Percentiles rank a stretch among this genome's conserved stretches.
Evolutionary conservation across 345 rosid genomes (phyloP).

Genomic region (Hibiscus syriacus): DNA sequence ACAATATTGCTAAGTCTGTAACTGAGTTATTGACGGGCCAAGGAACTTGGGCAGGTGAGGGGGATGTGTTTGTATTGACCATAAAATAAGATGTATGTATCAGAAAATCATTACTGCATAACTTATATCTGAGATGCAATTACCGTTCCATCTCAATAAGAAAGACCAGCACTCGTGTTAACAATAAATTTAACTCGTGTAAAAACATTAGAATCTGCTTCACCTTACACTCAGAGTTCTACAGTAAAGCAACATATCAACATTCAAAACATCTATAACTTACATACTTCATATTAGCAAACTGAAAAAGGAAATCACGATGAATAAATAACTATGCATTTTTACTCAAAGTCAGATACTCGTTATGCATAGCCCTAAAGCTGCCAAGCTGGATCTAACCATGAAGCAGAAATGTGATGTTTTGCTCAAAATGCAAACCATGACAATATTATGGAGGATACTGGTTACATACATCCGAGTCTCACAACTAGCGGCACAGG

Average conservation of each 20-base stretch:
- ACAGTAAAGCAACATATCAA: not conserved
- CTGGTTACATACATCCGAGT: constrained; percentile 44
- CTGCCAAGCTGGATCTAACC: not conserved
- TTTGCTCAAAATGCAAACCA: not conserved
- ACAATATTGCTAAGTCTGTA: not conserved
- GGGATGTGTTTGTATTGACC: not conserved
- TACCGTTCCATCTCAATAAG: not conserved
- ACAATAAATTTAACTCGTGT: not conserved
- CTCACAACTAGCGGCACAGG: constrained; percentile 29
- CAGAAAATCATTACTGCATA: not conserved
- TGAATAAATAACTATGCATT: not conserved
- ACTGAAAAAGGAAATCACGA: not conserved
- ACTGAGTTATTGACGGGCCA: not conserved
- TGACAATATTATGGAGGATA: constrained; percentile 27
- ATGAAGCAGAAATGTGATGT: not conserved
- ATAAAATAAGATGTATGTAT: not conserved
- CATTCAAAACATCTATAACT: not conserved
- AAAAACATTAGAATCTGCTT: not conserved
- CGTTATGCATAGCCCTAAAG: not conserved
- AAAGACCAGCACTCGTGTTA: not conserved
- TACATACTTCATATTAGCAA: not conserved
- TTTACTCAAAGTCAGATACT: not conserved
- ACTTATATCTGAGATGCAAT: not conserved
- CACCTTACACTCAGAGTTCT: not conserved
- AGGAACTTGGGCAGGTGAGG: not conserved